A percentile compares a stretch with the other conserved stretches of the same genome.
phyloP scores from a whole-genome alignment of 805 yeast genomes.

The Schwanniomyces pseudopolymorphus region DNA sequence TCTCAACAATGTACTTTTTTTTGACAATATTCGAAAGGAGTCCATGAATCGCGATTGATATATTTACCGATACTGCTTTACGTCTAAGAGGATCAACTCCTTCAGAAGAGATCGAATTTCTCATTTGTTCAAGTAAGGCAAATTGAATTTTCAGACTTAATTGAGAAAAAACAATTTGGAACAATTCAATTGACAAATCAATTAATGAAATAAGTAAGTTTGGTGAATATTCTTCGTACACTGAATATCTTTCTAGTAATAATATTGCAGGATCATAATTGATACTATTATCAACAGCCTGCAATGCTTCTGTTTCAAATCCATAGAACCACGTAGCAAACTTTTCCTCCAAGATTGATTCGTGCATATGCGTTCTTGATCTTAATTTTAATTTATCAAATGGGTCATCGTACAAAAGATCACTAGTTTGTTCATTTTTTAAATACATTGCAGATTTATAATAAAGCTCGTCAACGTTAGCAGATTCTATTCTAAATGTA shows the following conservation, averaged over 20 bases:
- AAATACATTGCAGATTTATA: constrained; percentile 15
- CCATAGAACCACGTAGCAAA: constrained; percentile 29
- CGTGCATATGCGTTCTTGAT: constrained; percentile 28
- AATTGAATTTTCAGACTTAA: constrained; percentile 79
- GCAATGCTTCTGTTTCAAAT: constrained; percentile 24
- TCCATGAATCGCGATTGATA: constrained; percentile 63
- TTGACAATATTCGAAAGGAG: constrained; percentile 25
- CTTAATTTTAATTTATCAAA: no score
- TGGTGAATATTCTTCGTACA: constrained; percentile 21
- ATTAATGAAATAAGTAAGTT: constrained; percentile 44
- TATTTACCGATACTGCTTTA: constrained; percentile 58
- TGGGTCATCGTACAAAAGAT: constrained; percentile 6
- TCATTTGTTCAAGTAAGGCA: constrained; percentile 79
- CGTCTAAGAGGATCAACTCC: constrained; percentile 30
- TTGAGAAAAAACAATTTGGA: constrained; percentile 66
- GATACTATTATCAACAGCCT: constrained; percentile 25
- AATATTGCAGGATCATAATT: constrained; percentile 32
- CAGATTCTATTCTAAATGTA: constrained; percentile 30
- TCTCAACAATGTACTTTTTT: constrained; percentile 21
- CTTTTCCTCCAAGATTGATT: constrained; percentile 22
- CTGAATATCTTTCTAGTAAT: constrained; percentile 25
- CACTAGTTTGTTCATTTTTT: not conserved
- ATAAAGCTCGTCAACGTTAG: constrained; percentile 35
- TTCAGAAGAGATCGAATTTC: constrained; percentile 48
- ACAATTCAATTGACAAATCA: constrained; percentile 78